Conservation (phyloP, 331 rosid genomes). For the Quercus lobata region DNA sequence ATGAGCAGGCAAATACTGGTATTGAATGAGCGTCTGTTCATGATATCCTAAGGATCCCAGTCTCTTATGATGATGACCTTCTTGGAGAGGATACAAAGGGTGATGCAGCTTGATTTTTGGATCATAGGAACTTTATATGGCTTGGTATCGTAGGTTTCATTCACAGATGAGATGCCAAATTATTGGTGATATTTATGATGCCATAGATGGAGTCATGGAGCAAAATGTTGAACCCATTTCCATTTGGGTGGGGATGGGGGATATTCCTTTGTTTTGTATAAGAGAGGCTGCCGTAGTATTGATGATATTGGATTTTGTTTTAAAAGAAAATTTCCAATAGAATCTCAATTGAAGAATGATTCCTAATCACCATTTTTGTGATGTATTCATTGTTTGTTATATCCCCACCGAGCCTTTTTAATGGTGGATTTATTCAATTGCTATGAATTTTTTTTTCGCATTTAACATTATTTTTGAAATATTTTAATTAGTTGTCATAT, state of each 20-base stretch:
- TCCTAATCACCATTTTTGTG: too few species aligned
- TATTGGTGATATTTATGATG: neutral
- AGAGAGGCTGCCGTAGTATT: neutral
- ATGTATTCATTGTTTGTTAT: too few species aligned
- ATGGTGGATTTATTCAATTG: too few species aligned
- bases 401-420: too few species aligned
- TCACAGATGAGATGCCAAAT: neutral
- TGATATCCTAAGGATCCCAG: constrained; percentile 70
- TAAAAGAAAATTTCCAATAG: too few species aligned
- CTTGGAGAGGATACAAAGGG: constrained; percentile 40
- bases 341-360: too few species aligned
- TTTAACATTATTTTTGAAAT: too few species aligned
- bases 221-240: neutral
- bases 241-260: neutral
- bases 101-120: constrained; percentile 26
- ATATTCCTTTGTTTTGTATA: too few species aligned
- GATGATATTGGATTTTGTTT: neutral
- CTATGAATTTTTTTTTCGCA: too few species aligned
- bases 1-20: constrained; percentile 32
- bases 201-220: neutral
- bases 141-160: neutral
- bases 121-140: neutral
- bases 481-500: too few species aligned
- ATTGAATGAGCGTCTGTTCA: constrained; percentile 43
- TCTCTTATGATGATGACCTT: constrained; percentile 73